phyloP scores from a whole-genome alignment of 228 moss, liverwort and hornwort genomes.

The Sphagnum magellanicum region DNA sequence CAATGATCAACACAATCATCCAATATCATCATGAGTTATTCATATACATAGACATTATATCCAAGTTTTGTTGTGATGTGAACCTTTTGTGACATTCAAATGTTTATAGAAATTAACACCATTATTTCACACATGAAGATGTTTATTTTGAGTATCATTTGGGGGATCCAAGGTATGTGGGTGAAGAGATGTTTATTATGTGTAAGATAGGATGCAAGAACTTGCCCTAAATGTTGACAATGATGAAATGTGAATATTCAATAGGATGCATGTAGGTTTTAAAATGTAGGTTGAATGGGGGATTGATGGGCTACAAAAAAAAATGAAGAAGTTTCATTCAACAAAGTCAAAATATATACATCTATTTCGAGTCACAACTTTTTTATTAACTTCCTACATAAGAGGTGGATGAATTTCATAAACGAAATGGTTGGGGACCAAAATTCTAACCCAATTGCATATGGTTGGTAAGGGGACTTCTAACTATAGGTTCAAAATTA shows the following conservation, averaged over 20 bases:
- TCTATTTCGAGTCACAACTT: not conserved
- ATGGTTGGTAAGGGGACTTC: not conserved
- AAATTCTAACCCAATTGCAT: not conserved
- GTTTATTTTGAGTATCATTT: not conserved
- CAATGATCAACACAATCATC: not conserved
- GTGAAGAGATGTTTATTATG: not conserved
- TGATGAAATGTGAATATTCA: not conserved
- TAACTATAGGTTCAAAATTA: conserved; percentile 8
- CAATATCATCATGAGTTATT: not conserved
- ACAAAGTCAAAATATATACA: not conserved
- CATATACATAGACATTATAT: not conserved
- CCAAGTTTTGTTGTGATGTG: not conserved
- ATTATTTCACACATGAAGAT: conserved; percentile 1
- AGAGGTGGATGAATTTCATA: not conserved
- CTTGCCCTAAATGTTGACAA: not conserved
- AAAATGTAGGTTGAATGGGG: not conserved
- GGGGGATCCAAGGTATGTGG: not conserved
- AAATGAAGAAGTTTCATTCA: conserved; percentile 1
- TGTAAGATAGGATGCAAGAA: not conserved
- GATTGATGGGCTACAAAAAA: not conserved
- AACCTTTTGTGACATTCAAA: not conserved
- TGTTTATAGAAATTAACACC: not conserved
- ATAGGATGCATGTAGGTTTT: not conserved
- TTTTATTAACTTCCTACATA: not conserved
- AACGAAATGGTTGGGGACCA: not conserved